phyloP scores from a whole-genome alignment of 306 rosid genomes.

The Macrotyloma uniflorum region DNA sequence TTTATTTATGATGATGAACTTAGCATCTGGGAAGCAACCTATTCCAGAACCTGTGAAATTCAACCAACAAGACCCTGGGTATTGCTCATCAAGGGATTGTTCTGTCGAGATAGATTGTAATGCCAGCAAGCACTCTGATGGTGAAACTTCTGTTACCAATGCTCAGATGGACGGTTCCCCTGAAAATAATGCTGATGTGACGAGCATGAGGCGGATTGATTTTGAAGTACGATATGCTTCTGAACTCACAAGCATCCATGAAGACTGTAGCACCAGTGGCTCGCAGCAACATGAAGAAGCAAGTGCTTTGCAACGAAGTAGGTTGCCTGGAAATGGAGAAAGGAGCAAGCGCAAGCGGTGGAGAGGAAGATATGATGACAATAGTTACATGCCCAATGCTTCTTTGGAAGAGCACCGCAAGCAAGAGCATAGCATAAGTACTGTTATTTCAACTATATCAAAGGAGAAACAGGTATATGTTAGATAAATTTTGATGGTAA shows the following conservation, averaged over 20 bases:
- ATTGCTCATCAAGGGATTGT: slow-evolving; percentile 63
- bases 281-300: slow-evolving; percentile 63
- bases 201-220: slow-evolving; percentile 66
- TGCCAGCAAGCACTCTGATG: slow-evolving; percentile 77
- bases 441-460: slow-evolving; percentile 46
- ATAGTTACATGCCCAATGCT: slow-evolving; percentile 45
- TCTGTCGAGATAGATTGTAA: slow-evolving; percentile 67
- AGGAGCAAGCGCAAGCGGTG: slow-evolving; percentile 93
- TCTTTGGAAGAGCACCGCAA: slow-evolving; percentile 56
- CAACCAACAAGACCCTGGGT: slow-evolving; percentile 55
- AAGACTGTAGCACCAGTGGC: slow-evolving; percentile 97
- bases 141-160: slow-evolving; percentile 75
- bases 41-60: slow-evolving; percentile 57
- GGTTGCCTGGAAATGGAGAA: slow-evolving; percentile 66
- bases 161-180: slow-evolving; percentile 69
- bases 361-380: slow-evolving; percentile 88
- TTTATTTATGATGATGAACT: slow-evolving; percentile 41
- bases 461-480: slow-evolving; percentile 75
- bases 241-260: slow-evolving; percentile 64
- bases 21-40: slow-evolving; percentile 56
- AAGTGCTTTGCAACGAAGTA: slow-evolving; percentile 60
- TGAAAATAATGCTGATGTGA: slow-evolving; percentile 73
- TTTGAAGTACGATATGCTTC: slow-evolving; percentile 70
- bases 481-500: slow-evolving; percentile 14
- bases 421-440: slow-evolving; percentile 59